These are phyloP conservation scores for Acorus gramineus DNA, from an alignment of 106 monocot genomes.

Conservation along the genomic window DNA sequence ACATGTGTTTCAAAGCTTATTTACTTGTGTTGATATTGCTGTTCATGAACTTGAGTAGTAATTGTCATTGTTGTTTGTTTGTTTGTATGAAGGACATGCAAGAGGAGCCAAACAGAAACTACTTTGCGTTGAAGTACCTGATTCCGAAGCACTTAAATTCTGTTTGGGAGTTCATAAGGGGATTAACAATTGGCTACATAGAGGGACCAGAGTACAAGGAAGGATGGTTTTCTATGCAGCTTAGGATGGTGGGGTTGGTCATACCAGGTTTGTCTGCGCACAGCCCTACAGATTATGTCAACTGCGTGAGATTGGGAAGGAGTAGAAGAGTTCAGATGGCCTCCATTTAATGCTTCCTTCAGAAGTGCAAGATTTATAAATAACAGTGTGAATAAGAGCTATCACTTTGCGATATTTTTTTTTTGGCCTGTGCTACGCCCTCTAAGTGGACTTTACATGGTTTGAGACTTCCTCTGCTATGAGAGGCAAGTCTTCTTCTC, in stretches of 20 bases:
- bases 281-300: constrained; percentile 26
- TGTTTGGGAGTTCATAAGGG: constrained; percentile 21
- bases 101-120: constrained; percentile 17
- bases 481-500: too few species aligned
- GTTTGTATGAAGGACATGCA: background rate
- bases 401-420: too few species aligned
- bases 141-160: constrained; percentile 5
- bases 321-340: too few species aligned
- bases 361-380: too few species aligned
- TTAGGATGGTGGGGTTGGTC: constrained; percentile 15
- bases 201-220: constrained; percentile 28
- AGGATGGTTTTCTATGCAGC: constrained; percentile 8
- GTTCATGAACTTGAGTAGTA: too few species aligned
- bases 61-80: background rate
- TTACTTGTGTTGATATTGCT: too few species aligned
- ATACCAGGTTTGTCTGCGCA: constrained; percentile 32
- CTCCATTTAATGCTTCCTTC: too few species aligned
- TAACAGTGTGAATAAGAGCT: too few species aligned
- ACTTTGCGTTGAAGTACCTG: constrained; percentile 11
- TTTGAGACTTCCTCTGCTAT: too few species aligned
- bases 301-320: constrained; percentile 17
- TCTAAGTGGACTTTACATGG: too few species aligned
- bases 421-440: too few species aligned
- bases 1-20: too few species aligned
- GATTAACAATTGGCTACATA: constrained; percentile 13